These are phyloP conservation scores for Calycina herbarum DNA, from an alignment of 2,329 filamentous ascomycete species.

Conservation along the genomic window DNA sequence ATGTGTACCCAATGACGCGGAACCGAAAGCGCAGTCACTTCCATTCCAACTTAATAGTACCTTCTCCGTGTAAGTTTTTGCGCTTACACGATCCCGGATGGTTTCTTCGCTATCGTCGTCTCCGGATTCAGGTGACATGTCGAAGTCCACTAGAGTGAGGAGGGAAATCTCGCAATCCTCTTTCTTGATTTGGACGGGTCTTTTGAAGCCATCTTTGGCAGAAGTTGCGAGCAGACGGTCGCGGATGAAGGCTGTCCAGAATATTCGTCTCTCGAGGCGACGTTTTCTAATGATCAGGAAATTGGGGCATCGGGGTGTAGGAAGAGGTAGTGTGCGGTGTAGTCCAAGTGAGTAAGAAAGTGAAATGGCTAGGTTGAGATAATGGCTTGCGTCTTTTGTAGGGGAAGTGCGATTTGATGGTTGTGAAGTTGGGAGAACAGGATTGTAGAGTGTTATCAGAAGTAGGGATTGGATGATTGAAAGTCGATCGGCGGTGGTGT, in stretches of 20 bases:
- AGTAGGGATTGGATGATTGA: constrained; percentile 13
- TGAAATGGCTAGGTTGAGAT: constrained; percentile 16
- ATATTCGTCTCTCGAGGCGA: constrained; percentile 8
- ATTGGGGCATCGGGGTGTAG: not conserved
- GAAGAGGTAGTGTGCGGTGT: constrained; percentile 2
- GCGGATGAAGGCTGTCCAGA: constrained; percentile 15
- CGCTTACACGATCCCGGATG: constrained; percentile 3
- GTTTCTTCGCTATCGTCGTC: constrained; percentile 8
- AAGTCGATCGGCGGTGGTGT: constrained; percentile 17
- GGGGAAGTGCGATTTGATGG: not conserved
- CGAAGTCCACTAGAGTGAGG: constrained; percentile 4
- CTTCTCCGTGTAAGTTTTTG: constrained; percentile 8
- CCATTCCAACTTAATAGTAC: constrained; percentile 8
- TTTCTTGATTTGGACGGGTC: constrained; percentile 10
- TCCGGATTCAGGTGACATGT: not conserved
- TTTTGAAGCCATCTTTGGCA: not conserved
- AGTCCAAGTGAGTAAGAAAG: constrained; percentile 11
- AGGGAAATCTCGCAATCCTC: constrained; percentile 10
- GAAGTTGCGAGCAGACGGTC: constrained; percentile 6
- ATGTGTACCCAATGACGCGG: not conserved
- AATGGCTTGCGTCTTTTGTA: constrained; percentile 7
- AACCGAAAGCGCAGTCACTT: constrained; percentile 3
- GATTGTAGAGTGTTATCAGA: constrained; percentile 9
- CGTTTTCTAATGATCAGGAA: not conserved
- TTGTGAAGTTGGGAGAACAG: not conserved